These are phyloP conservation scores for Stachybotrys echinatus DNA, from an alignment of 2,329 filamentous ascomycete species.

Conservation along the genomic window DNA sequence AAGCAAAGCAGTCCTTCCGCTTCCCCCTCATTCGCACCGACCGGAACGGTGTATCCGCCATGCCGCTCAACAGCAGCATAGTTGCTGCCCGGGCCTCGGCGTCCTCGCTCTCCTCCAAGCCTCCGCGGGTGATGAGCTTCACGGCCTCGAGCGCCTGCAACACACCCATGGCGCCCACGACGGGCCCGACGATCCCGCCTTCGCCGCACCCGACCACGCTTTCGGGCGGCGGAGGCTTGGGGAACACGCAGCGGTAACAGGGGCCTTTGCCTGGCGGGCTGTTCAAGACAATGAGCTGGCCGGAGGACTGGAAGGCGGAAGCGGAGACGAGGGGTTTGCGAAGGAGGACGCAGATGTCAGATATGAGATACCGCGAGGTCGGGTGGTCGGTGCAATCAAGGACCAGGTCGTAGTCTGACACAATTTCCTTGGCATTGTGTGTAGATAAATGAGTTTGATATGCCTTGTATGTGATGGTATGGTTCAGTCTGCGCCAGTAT, in stretches of 20 bases:
- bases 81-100: slow-evolving; percentile 16
- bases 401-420: slow-evolving; percentile 71
- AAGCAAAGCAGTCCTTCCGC: slow-evolving; percentile 69
- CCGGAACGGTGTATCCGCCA: slow-evolving; percentile 52
- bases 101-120: slow-evolving; percentile 11
- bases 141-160: slow-evolving; percentile 86
- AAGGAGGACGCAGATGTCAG: slow-evolving; percentile 78
- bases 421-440: slow-evolving; percentile 60
- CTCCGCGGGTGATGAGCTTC: slow-evolving; percentile 61
- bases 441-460: slow-evolving; percentile 63
- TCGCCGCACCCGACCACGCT: slow-evolving; percentile 85
- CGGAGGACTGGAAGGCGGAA: slow-evolving; percentile 81
- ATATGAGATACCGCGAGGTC: slow-evolving; percentile 85
- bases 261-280: slow-evolving; percentile 71
- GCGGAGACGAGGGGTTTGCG: slow-evolving; percentile 80
- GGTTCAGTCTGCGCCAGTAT: slow-evolving; percentile 59
- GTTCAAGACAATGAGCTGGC: slow-evolving; percentile 86
- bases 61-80: slow-evolving; percentile 45
- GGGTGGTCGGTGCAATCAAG: slow-evolving; percentile 96
- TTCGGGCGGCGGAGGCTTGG: slow-evolving; percentile 76
- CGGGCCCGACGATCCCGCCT: slow-evolving; percentile 85
- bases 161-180: slow-evolving; percentile 90
- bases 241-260: slow-evolving; percentile 93
- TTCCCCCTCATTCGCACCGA: slow-evolving; percentile 68
- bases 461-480: slow-evolving; percentile 57